Evolutionary conservation across 192 early-diverging fungal species (phyloP).

Genomic region (Lunasporangiospora selenospora): DNA sequence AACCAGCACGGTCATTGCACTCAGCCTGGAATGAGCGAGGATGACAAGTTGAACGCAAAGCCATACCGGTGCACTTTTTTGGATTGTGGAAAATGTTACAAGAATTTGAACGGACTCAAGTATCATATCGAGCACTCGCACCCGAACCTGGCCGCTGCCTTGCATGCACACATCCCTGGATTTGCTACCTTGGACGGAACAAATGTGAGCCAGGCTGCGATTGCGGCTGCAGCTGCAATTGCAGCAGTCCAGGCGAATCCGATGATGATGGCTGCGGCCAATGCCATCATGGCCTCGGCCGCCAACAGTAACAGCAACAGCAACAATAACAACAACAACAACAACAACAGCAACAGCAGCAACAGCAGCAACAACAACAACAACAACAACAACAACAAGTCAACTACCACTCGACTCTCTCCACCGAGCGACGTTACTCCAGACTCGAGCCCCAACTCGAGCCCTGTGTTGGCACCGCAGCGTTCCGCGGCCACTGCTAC

Average conservation of each 20-base stretch:
- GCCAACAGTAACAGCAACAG: too few relatives aligned
- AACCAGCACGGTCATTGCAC: slow-evolving; percentile 91
- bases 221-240: slow-evolving; percentile 66
- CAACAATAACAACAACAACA: too few relatives aligned
- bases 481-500: neutral
- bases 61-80: slow-evolving; percentile 80
- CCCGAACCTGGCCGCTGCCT: slow-evolving; percentile 53
- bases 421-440: slow-evolving; percentile 25
- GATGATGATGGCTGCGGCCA: slow-evolving; percentile 41
- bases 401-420: neutral
- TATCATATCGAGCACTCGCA: slow-evolving; percentile 96
- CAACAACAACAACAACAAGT: slow-evolving; percentile 9
- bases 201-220: slow-evolving; percentile 62
- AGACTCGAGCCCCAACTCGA: slow-evolving; percentile 41
- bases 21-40: slow-evolving; percentile 55
- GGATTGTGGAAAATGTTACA: slow-evolving; percentile 93
- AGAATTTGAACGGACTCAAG: slow-evolving; percentile 96
- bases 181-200: slow-evolving; percentile 34
- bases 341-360: too few relatives aligned
- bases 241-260: slow-evolving; percentile 55
- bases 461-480: slow-evolving; percentile 27
- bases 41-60: slow-evolving; percentile 64
- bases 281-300: slow-evolving; percentile 42
- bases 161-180: slow-evolving; percentile 28
- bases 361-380: too few relatives aligned